Conservation (phyloP, 2,329 filamentous ascomycete species). For the Cladophialophora carrionii region DNA sequence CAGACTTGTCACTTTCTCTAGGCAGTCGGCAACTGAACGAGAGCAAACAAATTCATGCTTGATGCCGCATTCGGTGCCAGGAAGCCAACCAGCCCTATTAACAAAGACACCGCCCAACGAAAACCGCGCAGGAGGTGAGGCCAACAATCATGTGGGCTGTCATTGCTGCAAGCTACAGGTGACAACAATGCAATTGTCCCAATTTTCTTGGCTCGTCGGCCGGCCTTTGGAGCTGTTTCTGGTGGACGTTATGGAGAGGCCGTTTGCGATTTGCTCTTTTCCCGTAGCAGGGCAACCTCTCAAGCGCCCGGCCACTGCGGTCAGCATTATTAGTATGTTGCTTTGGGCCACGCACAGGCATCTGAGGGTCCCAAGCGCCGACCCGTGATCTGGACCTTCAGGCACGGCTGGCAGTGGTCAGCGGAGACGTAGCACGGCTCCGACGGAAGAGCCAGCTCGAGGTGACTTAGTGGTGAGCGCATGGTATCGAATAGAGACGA, state of each 20-base stretch:
- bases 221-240: neutral
- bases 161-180: slow-evolving; percentile 10
- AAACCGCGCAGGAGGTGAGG: slow-evolving; percentile 7
- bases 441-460: neutral
- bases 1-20: neutral
- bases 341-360: neutral
- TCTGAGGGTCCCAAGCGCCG: slow-evolving; percentile 3
- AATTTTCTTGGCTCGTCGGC: slow-evolving; percentile 5
- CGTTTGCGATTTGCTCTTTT: neutral
- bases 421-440: neutral
- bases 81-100: slow-evolving; percentile 2
- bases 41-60: neutral
- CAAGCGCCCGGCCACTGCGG: slow-evolving; percentile 1
- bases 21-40: neutral
- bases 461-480: neutral
- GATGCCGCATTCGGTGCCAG: slow-evolving; percentile 10
- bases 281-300: neutral
- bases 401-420: slow-evolving; percentile 4
- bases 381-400: slow-evolving; percentile 7
- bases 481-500: neutral
- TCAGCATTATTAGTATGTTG: slow-evolving; percentile 9
- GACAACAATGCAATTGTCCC: slow-evolving; percentile 12
- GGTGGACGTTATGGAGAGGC: neutral
- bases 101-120: neutral
- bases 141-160: neutral